Evolutionary conservation across 176 grass and related monocot genomes (phyloP), one percentile per base, ranked within the genome.

Genomic region (Hyparrhenia diplandra): DNA sequence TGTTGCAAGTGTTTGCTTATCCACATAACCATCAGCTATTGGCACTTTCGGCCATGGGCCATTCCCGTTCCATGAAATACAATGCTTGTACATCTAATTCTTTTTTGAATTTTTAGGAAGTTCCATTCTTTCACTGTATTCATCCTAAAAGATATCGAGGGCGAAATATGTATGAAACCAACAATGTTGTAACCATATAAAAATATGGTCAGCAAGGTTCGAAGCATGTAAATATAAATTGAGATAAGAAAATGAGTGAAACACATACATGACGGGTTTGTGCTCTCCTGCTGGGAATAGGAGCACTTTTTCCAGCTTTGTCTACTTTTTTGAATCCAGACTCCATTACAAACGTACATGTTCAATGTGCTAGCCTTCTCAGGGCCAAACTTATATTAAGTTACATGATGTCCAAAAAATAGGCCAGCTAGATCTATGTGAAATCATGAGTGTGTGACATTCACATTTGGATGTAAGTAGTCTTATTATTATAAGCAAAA

Each of bases 271-370:
- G 21, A 24, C 43, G 43, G 1, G 17, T 23, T 49, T 49, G 8
- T 30, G 42, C 69, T 67, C 25, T 46, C 42, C 8, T 5, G 13
- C 8, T 72, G 6, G 6, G 24, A 3, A 72, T n/a, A n/a, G n/a
- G n/a, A n/a, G n/a, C n/a, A n/a, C n/a, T n/a, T n/a, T n/a, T n/a
- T n/a, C n/a, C n/a, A 49, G 18, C 12, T 66, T 4, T 21, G 6
- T 66, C 63, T 7, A 66, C 63, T 20, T 79, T 79, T 47, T 67
- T 67, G 2, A 79, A 37, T 13, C 43, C 43, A 10, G 12, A 36
- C 14, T 79, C 67, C 77, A 79, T 79, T 36, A 35, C 43, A n/a
- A 65, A 27, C 76, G 67, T 37, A 79, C 25, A 63, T 79, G 64
- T 67, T 67, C 2, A 67, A 0, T 11, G 12, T 79, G 29, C 63